A percentile compares a stretch with the other conserved stretches of the same genome.
Conservation (phyloP, 495 filamentous ascomycete species). For the Aspergillus egyptiacus region DNA sequence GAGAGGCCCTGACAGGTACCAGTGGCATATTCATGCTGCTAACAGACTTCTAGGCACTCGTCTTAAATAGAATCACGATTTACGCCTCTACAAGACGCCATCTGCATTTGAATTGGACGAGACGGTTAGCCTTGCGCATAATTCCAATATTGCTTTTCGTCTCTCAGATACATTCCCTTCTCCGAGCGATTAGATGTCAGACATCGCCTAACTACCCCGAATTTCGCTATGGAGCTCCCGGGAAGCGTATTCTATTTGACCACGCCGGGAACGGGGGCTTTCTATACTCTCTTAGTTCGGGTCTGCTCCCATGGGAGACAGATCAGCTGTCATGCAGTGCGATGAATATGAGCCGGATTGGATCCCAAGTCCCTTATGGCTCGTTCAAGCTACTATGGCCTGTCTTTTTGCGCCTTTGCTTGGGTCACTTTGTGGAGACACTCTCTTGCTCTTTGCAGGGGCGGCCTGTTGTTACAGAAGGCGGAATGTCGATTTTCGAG, state of each 20-base stretch:
- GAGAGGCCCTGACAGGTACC: constrained; percentile 14
- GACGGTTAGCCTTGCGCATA: constrained; percentile 67
- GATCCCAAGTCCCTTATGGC: constrained; percentile 50
- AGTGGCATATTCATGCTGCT: constrained; percentile 5
- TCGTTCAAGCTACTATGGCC: constrained; percentile 85
- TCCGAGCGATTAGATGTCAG: constrained; percentile 89
- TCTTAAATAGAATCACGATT: constrained; percentile 87
- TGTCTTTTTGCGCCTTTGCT: constrained; percentile 71
- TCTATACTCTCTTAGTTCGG: constrained; percentile 61
- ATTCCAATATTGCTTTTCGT: constrained; percentile 70
- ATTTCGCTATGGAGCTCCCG: constrained; percentile 66
- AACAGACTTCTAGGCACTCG: constrained; percentile 54
- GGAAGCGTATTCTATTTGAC: constrained; percentile 61
- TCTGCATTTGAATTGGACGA: constrained; percentile 61
- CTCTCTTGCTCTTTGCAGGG: constrained; percentile 85
- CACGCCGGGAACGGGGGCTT: constrained; percentile 65
- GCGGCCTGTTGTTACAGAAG: constrained; percentile 70
- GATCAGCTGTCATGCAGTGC: constrained; percentile 66
- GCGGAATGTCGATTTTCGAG: constrained; percentile 94
- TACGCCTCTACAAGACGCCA: constrained; percentile 83
- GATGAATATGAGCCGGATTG: constrained; percentile 59
- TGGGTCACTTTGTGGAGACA: constrained; percentile 84
- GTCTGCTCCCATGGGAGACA: constrained; percentile 59
- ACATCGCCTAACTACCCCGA: constrained; percentile 70
- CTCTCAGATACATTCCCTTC: constrained; percentile 57